These are phyloP conservation scores for Rhodotorula paludigena DNA, from an alignment of 768 basidiomycete species.

Conservation along the genomic window DNA sequence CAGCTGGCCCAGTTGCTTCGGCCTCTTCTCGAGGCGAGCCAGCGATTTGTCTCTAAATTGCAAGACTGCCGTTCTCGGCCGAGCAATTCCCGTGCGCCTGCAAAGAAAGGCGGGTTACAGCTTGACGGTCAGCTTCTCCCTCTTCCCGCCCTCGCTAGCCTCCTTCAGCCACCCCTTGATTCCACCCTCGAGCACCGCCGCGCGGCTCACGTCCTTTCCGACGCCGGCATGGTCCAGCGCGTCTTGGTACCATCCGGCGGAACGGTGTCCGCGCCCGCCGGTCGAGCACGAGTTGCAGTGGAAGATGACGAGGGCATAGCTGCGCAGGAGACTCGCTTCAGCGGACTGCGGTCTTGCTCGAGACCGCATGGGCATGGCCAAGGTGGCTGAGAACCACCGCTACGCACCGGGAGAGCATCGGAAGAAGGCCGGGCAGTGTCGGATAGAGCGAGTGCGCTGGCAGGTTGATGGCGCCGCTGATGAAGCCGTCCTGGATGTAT, in stretches of 20 bases:
- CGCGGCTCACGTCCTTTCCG: conserved; percentile 1
- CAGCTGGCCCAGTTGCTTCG: no score
- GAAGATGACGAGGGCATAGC: conserved; percentile 35
- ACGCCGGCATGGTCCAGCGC: conserved; percentile 15
- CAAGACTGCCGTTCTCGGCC: no score
- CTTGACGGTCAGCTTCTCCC: conserved; percentile 21
- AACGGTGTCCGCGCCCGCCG: conserved; percentile 41
- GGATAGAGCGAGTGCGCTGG: conserved; percentile 53
- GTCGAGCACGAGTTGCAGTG: conserved; percentile 39
- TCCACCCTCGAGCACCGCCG: conserved; percentile 39
- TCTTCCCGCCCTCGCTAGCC: conserved; percentile 26
- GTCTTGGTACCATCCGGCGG: conserved; percentile 42
- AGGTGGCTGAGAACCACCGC: no score
- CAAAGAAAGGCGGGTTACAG: no score
- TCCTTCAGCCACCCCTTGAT: conserved; percentile 39
- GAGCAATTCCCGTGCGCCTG: no score
- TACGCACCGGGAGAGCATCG: conserved; percentile 43
- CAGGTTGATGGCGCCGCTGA: conserved; percentile 51
- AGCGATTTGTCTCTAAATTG: no score
- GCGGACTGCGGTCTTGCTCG: not conserved
- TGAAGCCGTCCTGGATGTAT: conserved; percentile 16
- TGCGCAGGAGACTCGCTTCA: no score
- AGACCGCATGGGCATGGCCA: no score
- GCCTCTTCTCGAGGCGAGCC: no score
- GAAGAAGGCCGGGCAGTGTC: conserved; percentile 46